Base-by-base conservation (phyloP, 371 early-diverging fungal species). In the Umbelopsis sp. region DNA sequence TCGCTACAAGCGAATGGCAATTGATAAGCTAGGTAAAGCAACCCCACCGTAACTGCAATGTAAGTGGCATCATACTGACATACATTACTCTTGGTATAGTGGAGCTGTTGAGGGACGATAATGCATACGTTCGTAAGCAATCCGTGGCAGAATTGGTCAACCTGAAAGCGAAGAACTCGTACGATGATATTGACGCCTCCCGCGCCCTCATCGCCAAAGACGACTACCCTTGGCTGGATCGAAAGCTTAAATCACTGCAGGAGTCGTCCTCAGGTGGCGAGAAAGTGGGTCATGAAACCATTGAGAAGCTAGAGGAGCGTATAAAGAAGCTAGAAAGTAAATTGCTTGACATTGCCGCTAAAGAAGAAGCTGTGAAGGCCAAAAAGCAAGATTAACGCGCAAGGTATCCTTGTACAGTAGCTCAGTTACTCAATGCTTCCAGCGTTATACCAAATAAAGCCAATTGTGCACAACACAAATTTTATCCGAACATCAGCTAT, bases 291-390 rank as follows among this genome's bases (percentile, higher is more conserved):
- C 72, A 72, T 41, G 80, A 78, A 50, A 50, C 63, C 2, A 70
- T 85, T 50, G 86, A 86, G 64, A 82, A 81, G 37, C 69, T 87
- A 11, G 85, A 86, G 69, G 76, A 63, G 12, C 73, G 74, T 51
- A 41, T 87, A 32, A 77, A 77, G 66, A 80, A 83, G 68, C 51
- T 86, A 41, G 86, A 87, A 65, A 65, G 65, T 16, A 69, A 72
- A 68, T 62, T 72, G 20, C 44, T 53, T 32, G 67, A 63, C 29
- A 45, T 44, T 48, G 67, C 69, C n/a, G 71, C 71, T 14, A 35
- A 51, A 22, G 46, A 71, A 37, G 66, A 71, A 16, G 62, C 69
- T 12, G 44, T n/a, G 9, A 66, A 73, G 63, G 69, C 69, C 24
- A 45, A 64, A 67, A 41, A 53, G 18, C 57, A 57, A 35, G 57